Conservation (phyloP, 768 basidiomycete genomes). For the Clitopilus hobsonii region DNA sequence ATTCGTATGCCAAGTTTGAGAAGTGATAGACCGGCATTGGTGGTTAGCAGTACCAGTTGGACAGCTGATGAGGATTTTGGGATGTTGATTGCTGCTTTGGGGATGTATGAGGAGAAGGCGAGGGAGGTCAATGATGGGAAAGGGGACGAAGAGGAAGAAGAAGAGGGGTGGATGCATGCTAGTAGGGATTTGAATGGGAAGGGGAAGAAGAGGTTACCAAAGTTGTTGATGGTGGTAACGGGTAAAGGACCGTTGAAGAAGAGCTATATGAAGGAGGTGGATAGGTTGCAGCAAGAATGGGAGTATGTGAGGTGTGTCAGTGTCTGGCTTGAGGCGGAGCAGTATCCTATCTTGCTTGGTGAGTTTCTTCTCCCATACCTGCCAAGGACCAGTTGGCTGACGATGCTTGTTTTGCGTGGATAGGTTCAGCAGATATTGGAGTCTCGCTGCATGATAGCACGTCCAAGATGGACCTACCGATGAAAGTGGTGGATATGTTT, state of each 20-base stretch:
- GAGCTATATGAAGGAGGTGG: constrained; percentile 68
- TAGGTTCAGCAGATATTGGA: constrained; percentile 89
- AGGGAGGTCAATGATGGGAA: constrained; percentile 16
- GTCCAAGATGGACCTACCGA: constrained; percentile 88
- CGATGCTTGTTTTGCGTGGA: background rate
- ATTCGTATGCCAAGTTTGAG: constrained; percentile 41
- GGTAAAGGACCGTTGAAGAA: constrained; percentile 82
- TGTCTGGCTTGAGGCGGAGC: constrained; percentile 83
- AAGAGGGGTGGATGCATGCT: background rate
- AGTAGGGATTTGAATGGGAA: background rate
- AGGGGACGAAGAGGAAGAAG: constrained; percentile 1
- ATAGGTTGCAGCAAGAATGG: constrained; percentile 64
- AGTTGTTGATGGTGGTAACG: constrained; percentile 79
- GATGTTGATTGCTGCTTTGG: constrained; percentile 74
- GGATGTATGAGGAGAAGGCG: constrained; percentile 62
- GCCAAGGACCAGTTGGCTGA: background rate
- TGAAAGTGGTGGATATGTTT: constrained; percentile 99
- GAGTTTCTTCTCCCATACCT: background rate
- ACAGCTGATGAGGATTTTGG: constrained; percentile 95
- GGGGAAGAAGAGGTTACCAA: constrained; percentile 47
- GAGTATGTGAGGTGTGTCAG: constrained; percentile 73
- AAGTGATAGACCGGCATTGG: constrained; percentile 72
- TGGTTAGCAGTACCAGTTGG: constrained; percentile 95
- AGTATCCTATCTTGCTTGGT: constrained; percentile 89
- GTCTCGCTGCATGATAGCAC: constrained; percentile 89